Conservation (phyloP, 2,329 filamentous ascomycete species). For the Boeremia exigua region DNA sequence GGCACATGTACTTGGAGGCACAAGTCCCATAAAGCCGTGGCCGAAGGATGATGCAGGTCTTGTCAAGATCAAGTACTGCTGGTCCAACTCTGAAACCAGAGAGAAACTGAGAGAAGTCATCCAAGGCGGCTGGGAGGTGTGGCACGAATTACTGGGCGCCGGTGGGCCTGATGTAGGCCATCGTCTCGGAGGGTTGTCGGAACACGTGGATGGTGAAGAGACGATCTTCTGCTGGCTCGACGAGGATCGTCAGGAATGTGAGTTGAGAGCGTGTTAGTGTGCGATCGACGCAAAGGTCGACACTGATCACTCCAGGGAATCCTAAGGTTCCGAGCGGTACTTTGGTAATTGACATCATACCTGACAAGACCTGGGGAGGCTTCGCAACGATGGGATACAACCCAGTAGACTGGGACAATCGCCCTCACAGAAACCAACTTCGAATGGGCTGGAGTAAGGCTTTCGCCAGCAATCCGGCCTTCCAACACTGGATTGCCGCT, state of each 20-base stretch:
- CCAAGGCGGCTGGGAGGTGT: not conserved
- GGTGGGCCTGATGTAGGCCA: not conserved
- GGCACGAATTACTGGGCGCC: not conserved
- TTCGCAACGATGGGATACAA: not conserved
- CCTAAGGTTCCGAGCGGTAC: not conserved
- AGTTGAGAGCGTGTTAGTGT: not conserved
- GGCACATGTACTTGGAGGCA: not conserved
- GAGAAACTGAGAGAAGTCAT: not conserved
- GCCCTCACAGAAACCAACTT: not conserved
- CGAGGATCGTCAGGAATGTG: not conserved
- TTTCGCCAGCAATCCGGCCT: too few species aligned
- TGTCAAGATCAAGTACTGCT: conserved; percentile 7
- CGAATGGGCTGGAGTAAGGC: not conserved
- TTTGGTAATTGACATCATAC: not conserved
- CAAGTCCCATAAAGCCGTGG: conserved; percentile 9
- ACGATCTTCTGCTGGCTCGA: not conserved
- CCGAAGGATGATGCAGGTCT: not conserved
- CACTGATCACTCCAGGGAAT: not conserved
- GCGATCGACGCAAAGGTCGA: too few species aligned
- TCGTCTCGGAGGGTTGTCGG: conserved; percentile 3
- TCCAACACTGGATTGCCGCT: not conserved
- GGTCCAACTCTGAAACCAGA: not conserved
- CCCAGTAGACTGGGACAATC: not conserved
- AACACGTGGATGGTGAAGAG: not conserved
- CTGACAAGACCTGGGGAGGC: not conserved